Evolutionary conservation across 495 filamentous ascomycete genomes (phyloP).

Genomic region (Pseudevernia furfuracea): DNA sequence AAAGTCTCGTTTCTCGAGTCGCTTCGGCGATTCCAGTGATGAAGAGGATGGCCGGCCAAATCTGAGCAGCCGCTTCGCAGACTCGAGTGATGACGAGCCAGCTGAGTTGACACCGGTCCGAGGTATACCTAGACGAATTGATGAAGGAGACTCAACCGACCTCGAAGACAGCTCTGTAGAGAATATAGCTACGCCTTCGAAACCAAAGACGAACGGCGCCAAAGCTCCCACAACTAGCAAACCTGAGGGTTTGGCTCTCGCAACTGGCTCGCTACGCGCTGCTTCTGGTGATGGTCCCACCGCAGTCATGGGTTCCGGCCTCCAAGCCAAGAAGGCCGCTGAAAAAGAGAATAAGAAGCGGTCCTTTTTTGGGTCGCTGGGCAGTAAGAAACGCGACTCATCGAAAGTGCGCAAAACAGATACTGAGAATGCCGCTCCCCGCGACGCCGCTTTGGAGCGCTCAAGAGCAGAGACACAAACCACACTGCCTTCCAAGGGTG

Average conservation of each 20-base stretch:
- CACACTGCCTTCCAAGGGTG: conserved; percentile 7
- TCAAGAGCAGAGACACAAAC: conserved; percentile 32
- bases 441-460: conserved; percentile 36
- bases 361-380: conserved; percentile 37
- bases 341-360: conserved; percentile 34
- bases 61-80: conserved; percentile 68
- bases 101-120: conserved; percentile 49
- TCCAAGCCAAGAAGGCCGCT: conserved; percentile 37
- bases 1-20: conserved; percentile 39
- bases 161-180: conserved; percentile 56
- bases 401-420: conserved; percentile 31
- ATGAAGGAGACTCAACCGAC: conserved; percentile 60
- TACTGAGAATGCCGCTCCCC: conserved; percentile 28
- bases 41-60: conserved; percentile 48
- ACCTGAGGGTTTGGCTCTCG: conserved; percentile 26
- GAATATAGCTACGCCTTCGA: conserved; percentile 25
- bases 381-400: conserved; percentile 34
- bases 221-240: conserved; percentile 16
- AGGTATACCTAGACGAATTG: conserved; percentile 51
- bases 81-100: conserved; percentile 64
- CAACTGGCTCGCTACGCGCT: conserved; percentile 23
- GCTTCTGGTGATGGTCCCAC: conserved; percentile 22
- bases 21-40: conserved; percentile 66
- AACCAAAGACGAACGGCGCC: conserved; percentile 21
- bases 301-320: conserved; percentile 34